A percentile compares a stretch with the other conserved stretches of the same genome.
phyloP scores from a whole-genome alignment of 1,284 basidiomycete genomes.

The Polyporus tsugae region DNA sequence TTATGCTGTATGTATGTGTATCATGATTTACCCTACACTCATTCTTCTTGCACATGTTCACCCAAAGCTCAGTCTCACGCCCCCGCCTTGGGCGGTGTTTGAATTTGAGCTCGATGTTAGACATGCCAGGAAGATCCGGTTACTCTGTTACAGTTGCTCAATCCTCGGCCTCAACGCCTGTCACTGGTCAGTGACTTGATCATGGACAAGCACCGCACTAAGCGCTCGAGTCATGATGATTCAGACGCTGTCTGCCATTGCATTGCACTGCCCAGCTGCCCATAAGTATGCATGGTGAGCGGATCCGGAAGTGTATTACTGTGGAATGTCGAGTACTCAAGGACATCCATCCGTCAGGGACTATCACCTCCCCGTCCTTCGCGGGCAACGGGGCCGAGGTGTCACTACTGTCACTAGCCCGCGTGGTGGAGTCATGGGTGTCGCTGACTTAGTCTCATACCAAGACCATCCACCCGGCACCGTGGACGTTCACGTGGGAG shows the following conservation, averaged over 20 bases:
- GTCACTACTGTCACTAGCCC: background rate
- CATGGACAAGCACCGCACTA: background rate
- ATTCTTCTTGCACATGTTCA: background rate
- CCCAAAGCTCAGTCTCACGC: too few species aligned
- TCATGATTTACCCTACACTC: background rate
- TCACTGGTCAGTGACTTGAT: background rate
- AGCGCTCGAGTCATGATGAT: background rate
- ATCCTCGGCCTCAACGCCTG: too few species aligned
- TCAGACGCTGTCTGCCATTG: background rate
- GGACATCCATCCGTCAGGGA: background rate
- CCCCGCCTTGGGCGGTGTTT: background rate
- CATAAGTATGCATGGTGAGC: background rate
- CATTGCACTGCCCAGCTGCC: background rate
- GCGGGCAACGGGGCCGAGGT: background rate
- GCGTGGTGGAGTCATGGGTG: background rate
- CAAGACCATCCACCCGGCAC: too few species aligned
- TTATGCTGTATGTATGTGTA: conserved; percentile 6
- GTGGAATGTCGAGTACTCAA: too few species aligned
- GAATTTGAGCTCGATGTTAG: background rate
- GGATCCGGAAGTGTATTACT: too few species aligned
- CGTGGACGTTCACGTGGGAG: too few species aligned
- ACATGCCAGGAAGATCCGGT: background rate
- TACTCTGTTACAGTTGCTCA: background rate
- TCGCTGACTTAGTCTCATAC: too few species aligned
- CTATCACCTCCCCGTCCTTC: background rate